Base-by-base conservation (phyloP, 331 rosid genomes). In the Quercus lobata region DNA sequence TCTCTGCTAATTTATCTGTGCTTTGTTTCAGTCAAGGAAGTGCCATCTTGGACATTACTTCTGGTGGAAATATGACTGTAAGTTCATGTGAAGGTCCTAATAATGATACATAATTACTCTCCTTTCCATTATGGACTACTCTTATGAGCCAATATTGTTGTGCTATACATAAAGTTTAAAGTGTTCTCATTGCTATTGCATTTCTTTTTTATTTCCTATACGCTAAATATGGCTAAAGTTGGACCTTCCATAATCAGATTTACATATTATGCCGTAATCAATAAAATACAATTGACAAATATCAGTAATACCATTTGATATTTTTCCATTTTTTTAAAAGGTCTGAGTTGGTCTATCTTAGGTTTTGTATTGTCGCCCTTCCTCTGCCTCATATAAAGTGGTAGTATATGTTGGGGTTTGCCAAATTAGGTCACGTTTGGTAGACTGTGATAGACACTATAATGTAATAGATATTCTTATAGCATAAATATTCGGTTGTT, bases 21-120 rank as follows among this genome's bases (percentile, higher is more conserved):
- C 74, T 79, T 87, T 86, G 80, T 89, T 88, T 81, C 92, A 94
- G 98, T 81, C 92, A 94, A 71, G 98, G 98, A 86, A 94, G 98
- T 82, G 90, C 98, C 78, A 0, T 82, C 29, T 82, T 94, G 90
- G 98, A 94, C 85, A 25, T 85, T 68, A 81, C 41, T 41, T 80
- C 90, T 7, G 98, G 98, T 61, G 98, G 98, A 83, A 92, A 89
- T 85, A 92, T 94, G 96, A 70, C 84, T 60, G 98, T 94, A 88
- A 90, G 98, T 92, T 71, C 16, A 77, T n/a, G 17, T 11, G 9
- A 70, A 44, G 12, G 24, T 49, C 14, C 72, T 46, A 57, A 49
- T 21, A 18, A 24, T 69, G 54, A 15, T 44, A 2, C 65, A 68
- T 56, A 57, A 69, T 32, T 71, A 53, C 58, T 44, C 49, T 30